A percentile compares a stretch with the other conserved stretches of the same genome.
phyloP scores from a whole-genome alignment of 495 filamentous ascomycete genomes.

The Cercophora newfieldiana region DNA sequence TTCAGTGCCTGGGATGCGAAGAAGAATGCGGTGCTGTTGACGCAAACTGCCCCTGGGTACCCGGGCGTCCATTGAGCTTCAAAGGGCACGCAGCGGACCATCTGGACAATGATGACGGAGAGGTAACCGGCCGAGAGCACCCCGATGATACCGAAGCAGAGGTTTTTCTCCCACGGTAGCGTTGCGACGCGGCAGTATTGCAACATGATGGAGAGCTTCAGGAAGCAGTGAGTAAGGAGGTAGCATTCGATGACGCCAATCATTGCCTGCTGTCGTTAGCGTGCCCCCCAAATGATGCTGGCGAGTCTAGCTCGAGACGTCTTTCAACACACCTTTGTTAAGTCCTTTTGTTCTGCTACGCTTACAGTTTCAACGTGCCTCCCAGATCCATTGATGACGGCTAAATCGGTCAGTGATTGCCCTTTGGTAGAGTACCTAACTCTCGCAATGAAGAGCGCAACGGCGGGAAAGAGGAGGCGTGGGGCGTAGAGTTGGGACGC shows the following conservation, averaged over 20 bases:
- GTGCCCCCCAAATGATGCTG: neutral
- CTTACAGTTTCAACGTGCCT: neutral
- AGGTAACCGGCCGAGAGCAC: neutral
- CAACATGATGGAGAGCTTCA: conserved; percentile 18
- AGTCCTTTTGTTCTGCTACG: neutral
- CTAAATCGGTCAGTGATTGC: neutral
- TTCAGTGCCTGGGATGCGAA: neutral
- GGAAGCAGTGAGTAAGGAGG: conserved; percentile 11
- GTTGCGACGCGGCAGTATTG: conserved; percentile 8
- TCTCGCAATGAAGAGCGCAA: neutral
- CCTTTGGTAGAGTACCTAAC: neutral
- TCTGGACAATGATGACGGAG: neutral
- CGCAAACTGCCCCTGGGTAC: conserved; percentile 4
- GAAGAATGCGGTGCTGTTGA: conserved; percentile 4
- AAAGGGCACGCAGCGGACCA: conserved; percentile 13
- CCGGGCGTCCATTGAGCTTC: conserved; percentile 9
- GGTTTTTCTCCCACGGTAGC: conserved; percentile 1
- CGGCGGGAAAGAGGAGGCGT: neutral
- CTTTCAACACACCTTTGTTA: neutral
- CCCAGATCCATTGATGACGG: neutral
- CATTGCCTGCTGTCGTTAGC: neutral
- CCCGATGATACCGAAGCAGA: conserved; percentile 6
- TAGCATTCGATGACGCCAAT: conserved; percentile 9
- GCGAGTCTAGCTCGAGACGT: no score
- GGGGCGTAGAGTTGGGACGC: neutral